Percentiles rank a stretch among this genome's conserved stretches.
Conservation (phyloP, 2,329 filamentous ascomycete genomes). For the Nemania abortiva region DNA sequence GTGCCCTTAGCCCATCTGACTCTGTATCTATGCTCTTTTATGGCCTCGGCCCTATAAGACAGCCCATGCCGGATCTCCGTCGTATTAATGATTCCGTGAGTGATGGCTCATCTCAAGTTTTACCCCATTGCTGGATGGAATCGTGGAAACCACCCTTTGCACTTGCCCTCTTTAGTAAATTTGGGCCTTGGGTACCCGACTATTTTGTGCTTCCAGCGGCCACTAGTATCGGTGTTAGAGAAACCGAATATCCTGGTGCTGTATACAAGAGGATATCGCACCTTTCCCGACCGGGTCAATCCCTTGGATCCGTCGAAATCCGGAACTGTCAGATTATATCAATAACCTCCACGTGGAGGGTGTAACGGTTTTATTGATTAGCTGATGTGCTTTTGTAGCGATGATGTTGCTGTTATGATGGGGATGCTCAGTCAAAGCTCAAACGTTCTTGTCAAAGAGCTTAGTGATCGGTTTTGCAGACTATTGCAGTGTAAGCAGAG, state of each 20-base stretch:
- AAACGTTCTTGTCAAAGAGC: constrained; percentile 77
- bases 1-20: neutral
- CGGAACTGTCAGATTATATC: neutral
- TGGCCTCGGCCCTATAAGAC: neutral
- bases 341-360: neutral
- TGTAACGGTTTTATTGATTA: neutral
- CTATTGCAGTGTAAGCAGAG: constrained; percentile 56
- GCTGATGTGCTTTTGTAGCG: neutral
- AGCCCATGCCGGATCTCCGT: neutral
- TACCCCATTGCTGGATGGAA: neutral
- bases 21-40: neutral
- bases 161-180: neutral
- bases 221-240: constrained; percentile 29
- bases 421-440: constrained; percentile 13
- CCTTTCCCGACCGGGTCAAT: constrained; percentile 6
- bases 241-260: neutral
- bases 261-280: constrained; percentile 14
- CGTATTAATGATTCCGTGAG: neutral
- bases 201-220: neutral
- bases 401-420: constrained; percentile 4
- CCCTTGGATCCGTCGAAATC: neutral
- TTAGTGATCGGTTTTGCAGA: constrained; percentile 90
- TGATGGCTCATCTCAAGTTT: neutral
- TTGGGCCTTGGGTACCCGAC: neutral
- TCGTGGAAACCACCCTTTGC: neutral